Evolutionary conservation across 192 early-diverging fungal genomes (phyloP).

Genomic region (Endogone sp.): DNA sequence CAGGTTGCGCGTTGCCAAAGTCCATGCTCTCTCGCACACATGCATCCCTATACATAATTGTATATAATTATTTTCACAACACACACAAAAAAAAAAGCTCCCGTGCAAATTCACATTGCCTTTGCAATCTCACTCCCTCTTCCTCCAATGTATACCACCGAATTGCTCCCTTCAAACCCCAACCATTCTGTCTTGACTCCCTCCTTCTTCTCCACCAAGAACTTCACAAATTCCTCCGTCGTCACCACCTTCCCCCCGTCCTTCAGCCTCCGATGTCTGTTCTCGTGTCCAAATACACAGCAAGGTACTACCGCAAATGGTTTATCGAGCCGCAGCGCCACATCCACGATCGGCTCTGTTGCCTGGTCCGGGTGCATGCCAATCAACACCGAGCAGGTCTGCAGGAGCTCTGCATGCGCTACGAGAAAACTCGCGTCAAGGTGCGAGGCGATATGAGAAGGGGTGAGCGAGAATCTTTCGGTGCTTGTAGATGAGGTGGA

Average conservation of each 20-base stretch:
- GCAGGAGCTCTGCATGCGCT: constrained; percentile 19
- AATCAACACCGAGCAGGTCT: constrained; percentile 37
- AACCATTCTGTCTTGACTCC: constrained; percentile 17
- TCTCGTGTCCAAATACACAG: constrained; percentile 48
- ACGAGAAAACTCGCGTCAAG: constrained; percentile 33
- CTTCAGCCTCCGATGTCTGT: constrained; percentile 36
- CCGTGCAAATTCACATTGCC: background rate
- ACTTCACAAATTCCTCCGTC: constrained; percentile 40
- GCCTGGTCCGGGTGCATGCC: constrained; percentile 60
- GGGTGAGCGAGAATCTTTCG: constrained; percentile 24
- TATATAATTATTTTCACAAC: no score
- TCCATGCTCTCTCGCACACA: no score
- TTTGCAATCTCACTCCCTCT: background rate
- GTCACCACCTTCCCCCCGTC: constrained; percentile 29
- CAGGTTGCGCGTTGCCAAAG: no score
- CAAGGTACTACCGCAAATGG: constrained; percentile 59
- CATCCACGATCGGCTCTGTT: constrained; percentile 52
- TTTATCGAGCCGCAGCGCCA: constrained; percentile 34
- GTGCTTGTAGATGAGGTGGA: constrained; percentile 16
- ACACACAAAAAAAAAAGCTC: no score
- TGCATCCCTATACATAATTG: no score
- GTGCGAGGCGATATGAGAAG: constrained; percentile 11
- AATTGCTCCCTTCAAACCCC: constrained; percentile 34
- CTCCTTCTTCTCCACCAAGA: constrained; percentile 34
- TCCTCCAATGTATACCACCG: constrained; percentile 23